Percentiles rank a stretch among this genome's conserved stretches.
Evolutionary conservation across 31 red algal species (phyloP).

Genomic region (Bonnemaisonia californica): DNA sequence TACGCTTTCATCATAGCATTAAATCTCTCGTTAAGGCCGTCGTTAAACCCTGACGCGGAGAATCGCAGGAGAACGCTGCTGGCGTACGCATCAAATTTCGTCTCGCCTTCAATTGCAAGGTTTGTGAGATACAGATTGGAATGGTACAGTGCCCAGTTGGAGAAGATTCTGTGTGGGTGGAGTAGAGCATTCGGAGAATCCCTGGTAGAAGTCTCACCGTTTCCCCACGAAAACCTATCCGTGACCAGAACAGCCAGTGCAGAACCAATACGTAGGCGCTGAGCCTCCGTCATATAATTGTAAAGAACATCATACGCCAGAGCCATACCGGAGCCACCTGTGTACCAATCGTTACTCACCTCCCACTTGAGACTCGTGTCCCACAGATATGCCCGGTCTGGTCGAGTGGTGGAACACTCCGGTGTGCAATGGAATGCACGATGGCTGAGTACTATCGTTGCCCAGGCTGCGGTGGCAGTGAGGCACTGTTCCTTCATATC

Average conservation of each 20-base stretch:
- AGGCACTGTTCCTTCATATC: too few species aligned
- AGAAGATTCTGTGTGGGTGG: constrained; percentile 36
- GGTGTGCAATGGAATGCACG: constrained; percentile 43
- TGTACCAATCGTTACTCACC: constrained; percentile 43
- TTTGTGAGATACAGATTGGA: constrained; percentile 51
- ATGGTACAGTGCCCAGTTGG: constrained; percentile 55
- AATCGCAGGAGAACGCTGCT: constrained; percentile 6
- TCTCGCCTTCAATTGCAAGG: constrained; percentile 41
- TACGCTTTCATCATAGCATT: constrained; percentile 39
- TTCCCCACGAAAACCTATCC: constrained; percentile 21
- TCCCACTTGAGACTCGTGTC: constrained; percentile 4
- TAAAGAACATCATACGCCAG: constrained; percentile 58
- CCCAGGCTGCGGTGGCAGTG: constrained; percentile 31
- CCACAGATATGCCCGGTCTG: constrained; percentile 29
- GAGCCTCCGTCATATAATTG: constrained; percentile 10
- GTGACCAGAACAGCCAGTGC: constrained; percentile 35
- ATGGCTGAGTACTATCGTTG: constrained; percentile 51
- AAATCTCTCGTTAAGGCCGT: constrained; percentile 24
- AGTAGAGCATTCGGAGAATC: constrained; percentile 12
- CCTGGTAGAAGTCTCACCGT: background rate
- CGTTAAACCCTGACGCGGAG: constrained; percentile 37
- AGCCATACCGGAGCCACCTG: constrained; percentile 29
- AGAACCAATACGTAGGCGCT: constrained; percentile 32
- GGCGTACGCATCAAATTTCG: constrained; percentile 36
- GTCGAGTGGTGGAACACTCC: constrained; percentile 19